Conservation (phyloP, 169 alveolate genomes). For the Blepharisma undulans region DNA sequence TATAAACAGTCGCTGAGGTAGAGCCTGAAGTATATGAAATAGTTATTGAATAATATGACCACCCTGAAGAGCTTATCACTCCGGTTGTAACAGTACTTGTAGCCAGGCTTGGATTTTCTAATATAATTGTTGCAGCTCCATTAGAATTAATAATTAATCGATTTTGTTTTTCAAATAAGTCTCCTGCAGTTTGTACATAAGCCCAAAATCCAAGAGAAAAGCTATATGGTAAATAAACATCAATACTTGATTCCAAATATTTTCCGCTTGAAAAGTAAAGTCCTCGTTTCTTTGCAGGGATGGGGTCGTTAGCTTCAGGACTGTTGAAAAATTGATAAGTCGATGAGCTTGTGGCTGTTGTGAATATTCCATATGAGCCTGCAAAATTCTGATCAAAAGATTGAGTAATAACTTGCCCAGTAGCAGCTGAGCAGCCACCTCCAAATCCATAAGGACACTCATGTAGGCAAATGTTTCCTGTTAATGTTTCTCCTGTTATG, state of each 20-base stretch:
- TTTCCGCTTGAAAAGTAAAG: not conserved
- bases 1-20: not conserved
- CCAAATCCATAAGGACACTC: conserved; percentile 14
- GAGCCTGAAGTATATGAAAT: not conserved
- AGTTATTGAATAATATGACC: not conserved
- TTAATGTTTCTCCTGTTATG: not conserved
- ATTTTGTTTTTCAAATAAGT: not conserved
- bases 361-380: not conserved
- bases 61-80: not conserved
- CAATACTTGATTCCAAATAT: not conserved
- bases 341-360: not conserved
- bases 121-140: not conserved
- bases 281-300: conserved; percentile 2
- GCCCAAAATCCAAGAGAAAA: not conserved
- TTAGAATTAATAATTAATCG: not conserved
- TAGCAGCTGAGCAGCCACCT: not conserved
- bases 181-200: not conserved
- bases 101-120: not conserved
- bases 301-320: not conserved
- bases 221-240: not conserved
- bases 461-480: not conserved
- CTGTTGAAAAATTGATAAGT: not conserved
- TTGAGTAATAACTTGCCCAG: not conserved
- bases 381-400: not conserved
- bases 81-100: not conserved